Evolutionary conservation across 768 basidiomycete genomes (phyloP), one percentile per base, ranked within the genome.

Genomic region (Daedalea quercina): DNA sequence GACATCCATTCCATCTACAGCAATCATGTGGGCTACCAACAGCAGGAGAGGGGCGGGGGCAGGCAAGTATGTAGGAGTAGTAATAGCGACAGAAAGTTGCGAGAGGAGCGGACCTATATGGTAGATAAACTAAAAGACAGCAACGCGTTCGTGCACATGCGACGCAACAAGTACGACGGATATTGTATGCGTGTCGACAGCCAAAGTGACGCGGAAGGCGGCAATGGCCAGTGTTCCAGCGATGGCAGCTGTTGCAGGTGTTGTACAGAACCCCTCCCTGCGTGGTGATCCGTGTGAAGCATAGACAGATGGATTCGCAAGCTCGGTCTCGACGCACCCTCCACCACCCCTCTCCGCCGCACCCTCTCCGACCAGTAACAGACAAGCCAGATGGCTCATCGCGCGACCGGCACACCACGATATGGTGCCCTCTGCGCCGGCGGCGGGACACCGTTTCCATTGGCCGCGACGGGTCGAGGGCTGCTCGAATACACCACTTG

Each of bases 401-500:
- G 65, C 26, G 62, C 63, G 23, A 66, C 62, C 22, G 65, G 65
- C 0, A 66, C 63, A 22, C 63, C 65, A 17, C 57, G 66, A 42
- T 61, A 63, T 44, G 54, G 28, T 22, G 52, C 58, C 34, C 56
- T 35, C 6, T 52, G 58, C 9, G 48, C 56, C 50, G 61, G 61
- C 20, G 63, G 54, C 1, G n/a, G n/a, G n/a, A 57, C 60, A 2
- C 60, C 57, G 1, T 54, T 54, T 13, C 69, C 69, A 47, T 69
- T 69, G 26, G 63, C 51, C n/a, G 57, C 47, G 20, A 57, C 57
- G 1, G 57, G 51, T 51, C 61, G 62, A 12, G 61, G 54, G n/a
- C 35, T 44, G 51, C 67, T 66, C 57, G 67, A 66, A 47, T 67
- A 69, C 23, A 66, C 60, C 9, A 66, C 56, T 52, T 69, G 68